phyloP scores from a whole-genome alignment of 2,329 filamentous ascomycete species.

The Thielaviopsis ethacetica region DNA sequence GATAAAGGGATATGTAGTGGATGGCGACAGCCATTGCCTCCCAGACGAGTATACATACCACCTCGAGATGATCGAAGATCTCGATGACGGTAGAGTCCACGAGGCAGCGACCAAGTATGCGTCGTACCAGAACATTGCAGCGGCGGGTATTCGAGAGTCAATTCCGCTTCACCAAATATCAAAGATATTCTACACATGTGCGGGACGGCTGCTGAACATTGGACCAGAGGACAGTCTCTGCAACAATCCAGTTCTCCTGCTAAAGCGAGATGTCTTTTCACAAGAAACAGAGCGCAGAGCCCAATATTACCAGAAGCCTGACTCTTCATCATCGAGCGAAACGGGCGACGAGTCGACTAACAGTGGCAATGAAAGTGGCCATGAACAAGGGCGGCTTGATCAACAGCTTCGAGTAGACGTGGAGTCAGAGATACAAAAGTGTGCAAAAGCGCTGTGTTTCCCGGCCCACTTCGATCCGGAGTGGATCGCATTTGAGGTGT shows the following conservation, averaged over 20 bases:
- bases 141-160: slow-evolving; percentile 33
- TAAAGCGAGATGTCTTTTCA: slow-evolving; percentile 25
- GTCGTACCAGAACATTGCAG: slow-evolving; percentile 25
- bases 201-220: slow-evolving; percentile 77
- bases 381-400: not conserved
- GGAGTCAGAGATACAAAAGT: not conserved
- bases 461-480: slow-evolving; percentile 68
- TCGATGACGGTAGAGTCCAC: slow-evolving; percentile 42
- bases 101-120: slow-evolving; percentile 21
- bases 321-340: not conserved
- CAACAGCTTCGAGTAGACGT: not conserved
- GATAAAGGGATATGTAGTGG: not conserved
- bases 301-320: not conserved
- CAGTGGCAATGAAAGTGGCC: not conserved
- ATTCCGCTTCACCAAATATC: slow-evolving; percentile 48
- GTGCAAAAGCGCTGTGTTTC: slow-evolving; percentile 20
- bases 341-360: too few species aligned
- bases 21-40: not conserved
- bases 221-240: slow-evolving; percentile 24
- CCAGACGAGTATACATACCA: slow-evolving; percentile 54
- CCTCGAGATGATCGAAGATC: slow-evolving; percentile 66
- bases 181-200: slow-evolving; percentile 88
- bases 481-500: slow-evolving; percentile 85
- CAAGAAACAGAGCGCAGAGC: slow-evolving; percentile 12
- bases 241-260: slow-evolving; percentile 21